Percentiles rank a stretch among this genome's conserved stretches.
These are phyloP conservation scores for Chenopodium quinoa DNA, from an alignment of 148 eudicot species.

Conservation along the genomic window DNA sequence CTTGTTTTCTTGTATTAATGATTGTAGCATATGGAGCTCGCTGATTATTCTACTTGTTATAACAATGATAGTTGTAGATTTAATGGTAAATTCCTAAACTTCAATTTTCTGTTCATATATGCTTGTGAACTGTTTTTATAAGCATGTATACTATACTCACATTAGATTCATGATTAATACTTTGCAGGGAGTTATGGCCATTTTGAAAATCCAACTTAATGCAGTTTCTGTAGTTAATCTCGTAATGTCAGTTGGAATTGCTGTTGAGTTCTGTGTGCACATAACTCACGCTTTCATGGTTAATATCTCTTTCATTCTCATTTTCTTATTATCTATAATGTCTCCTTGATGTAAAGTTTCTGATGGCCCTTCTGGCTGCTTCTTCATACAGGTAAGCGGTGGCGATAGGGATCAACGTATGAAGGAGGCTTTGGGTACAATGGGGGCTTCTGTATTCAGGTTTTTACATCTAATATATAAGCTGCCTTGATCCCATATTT, in stretches of 20 bases:
- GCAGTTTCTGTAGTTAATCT: conserved; percentile 98
- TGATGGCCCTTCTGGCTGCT: not conserved
- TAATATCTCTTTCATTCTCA: conserved; percentile 30
- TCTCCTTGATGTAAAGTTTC: not conserved
- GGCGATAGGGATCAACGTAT: conserved; percentile 86
- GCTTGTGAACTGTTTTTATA: not conserved
- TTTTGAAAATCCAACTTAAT: conserved; percentile 86
- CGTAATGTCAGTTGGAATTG: conserved; percentile 94
- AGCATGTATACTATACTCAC: not conserved
- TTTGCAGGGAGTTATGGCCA: conserved; percentile 96
- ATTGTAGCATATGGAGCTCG: conserved; percentile 86
- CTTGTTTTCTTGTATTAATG: conserved; percentile 18
- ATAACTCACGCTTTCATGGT: conserved; percentile 99
- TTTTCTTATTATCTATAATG: not conserved
- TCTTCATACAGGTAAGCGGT: conserved; percentile 53
- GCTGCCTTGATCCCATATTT: not conserved
- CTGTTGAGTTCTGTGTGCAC: conserved; percentile 98
- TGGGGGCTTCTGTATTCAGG: conserved; percentile 99
- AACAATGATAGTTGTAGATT: conserved; percentile 85
- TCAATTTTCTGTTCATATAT: not conserved
- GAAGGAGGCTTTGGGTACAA: conserved; percentile 83
- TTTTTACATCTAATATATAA: conserved; percentile 20
- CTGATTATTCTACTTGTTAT: conserved; percentile 80
- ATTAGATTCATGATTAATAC: conserved; percentile 23
- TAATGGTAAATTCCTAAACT: conserved; percentile 55